phyloP scores from a whole-genome alignment of 768 basidiomycete genomes.

The Suillus cothurnatus region DNA sequence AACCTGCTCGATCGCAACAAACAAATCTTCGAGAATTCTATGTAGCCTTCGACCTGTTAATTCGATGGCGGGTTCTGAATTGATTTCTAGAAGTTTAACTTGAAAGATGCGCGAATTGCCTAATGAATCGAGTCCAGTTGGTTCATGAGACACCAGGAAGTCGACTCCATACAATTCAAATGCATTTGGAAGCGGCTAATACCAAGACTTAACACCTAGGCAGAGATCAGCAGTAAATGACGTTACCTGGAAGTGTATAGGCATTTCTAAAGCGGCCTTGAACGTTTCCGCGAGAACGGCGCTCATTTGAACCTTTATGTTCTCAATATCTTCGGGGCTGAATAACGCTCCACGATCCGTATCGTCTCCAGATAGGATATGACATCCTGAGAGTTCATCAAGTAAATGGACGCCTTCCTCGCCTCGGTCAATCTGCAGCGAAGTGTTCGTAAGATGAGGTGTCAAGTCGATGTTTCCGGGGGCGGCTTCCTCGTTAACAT shows the following conservation, averaged over 20 bases:
- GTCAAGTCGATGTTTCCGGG: slow-evolving; percentile 48
- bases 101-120: slow-evolving; percentile 38
- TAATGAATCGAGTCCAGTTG: slow-evolving; percentile 13
- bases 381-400: slow-evolving; percentile 75
- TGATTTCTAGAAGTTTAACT: slow-evolving; percentile 85
- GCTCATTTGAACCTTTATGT: slow-evolving; percentile 64
- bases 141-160: slow-evolving; percentile 67
- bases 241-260: slow-evolving; percentile 81
- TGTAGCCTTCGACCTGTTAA: slow-evolving; percentile 83
- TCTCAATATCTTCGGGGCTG: slow-evolving; percentile 43
- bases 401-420: slow-evolving; percentile 78
- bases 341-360: slow-evolving; percentile 19
- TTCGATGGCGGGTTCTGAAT: slow-evolving; percentile 95
- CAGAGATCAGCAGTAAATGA: neutral
- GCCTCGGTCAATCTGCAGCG: slow-evolving; percentile 68
- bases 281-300: slow-evolving; percentile 78
- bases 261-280: slow-evolving; percentile 79
- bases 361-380: slow-evolving; percentile 42
- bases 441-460: slow-evolving; percentile 92
- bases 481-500: slow-evolving; percentile 21
- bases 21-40: slow-evolving; percentile 82
- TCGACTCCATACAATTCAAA: slow-evolving; percentile 98
- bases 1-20: slow-evolving; percentile 65
- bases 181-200: slow-evolving; percentile 81
- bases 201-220: neutral